phyloP scores from a whole-genome alignment of 768 basidiomycete species.

The Tricholoma furcatifolium region DNA sequence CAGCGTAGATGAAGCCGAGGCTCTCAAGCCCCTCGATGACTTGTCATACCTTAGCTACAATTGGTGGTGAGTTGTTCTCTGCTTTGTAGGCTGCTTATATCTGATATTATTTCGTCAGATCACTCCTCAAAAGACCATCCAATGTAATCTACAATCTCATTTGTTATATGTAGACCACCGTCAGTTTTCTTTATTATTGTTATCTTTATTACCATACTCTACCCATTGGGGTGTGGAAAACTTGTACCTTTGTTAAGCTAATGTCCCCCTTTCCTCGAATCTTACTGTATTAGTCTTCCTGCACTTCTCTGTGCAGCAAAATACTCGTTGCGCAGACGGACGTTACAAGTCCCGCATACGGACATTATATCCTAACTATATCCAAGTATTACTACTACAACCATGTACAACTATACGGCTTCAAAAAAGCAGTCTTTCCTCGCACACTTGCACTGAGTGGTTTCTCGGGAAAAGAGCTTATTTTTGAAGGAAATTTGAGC shows the following conservation, averaged over 20 bases:
- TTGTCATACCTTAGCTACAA: slow-evolving; percentile 4
- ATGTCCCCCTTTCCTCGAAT: neutral
- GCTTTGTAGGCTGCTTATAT: neutral
- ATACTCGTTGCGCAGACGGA: neutral
- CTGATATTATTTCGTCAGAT: neutral
- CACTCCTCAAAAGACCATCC: neutral
- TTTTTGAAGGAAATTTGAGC: too few relatives aligned
- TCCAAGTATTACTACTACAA: slow-evolving; percentile 2
- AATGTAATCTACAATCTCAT: neutral
- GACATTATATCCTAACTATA: slow-evolving; percentile 1
- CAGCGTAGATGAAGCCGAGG: slow-evolving; percentile 7
- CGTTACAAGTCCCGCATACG: neutral
- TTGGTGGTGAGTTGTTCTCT: slow-evolving; percentile 5
- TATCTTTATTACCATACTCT: slow-evolving; percentile 4
- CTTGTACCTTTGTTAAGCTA: neutral
- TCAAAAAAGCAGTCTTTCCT: neutral
- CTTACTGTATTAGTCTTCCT: neutral
- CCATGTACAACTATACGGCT: neutral
- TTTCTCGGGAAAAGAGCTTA: too few relatives aligned
- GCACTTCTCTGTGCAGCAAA: slow-evolving; percentile 5
- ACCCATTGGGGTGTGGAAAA: neutral
- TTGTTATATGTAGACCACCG: too few relatives aligned
- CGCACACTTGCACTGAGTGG: too few relatives aligned
- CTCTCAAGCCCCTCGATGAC: slow-evolving; percentile 1
- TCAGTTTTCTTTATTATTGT: neutral